Evolutionary conservation across 176 grass and related monocot species (phyloP), one percentile per base, ranked within the genome.

Genomic region (Oryza brachyantha): DNA sequence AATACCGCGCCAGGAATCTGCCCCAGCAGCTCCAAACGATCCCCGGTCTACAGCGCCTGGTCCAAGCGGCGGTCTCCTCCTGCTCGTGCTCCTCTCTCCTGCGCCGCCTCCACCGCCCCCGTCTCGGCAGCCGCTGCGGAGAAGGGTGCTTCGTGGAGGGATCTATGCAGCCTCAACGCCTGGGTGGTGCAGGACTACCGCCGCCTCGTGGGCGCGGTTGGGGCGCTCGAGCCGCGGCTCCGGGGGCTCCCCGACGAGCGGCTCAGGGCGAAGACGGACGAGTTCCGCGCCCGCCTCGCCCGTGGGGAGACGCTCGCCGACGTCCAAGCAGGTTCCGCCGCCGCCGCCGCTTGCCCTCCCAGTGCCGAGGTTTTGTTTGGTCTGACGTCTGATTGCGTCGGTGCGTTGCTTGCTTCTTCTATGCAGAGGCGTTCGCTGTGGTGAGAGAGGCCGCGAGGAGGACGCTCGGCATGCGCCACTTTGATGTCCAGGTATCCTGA

Each of bases 171-270:
- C 76, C 79, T 97, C 79, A 94, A 97, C 76, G 80, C 80, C 17
- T 94, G 95, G 95, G 92, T 97, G 67, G 95, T 97, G 19, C 73
- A 80, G 0, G 89, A 97, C 78, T 97, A 97, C 80, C 46, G 75
- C 83, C 81, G 95, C 69, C 95, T 94, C 37, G 95, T 97, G 40
- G 70, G 35, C 70, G 68, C 87, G 36, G 89, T 97, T 32, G 88
- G 79, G 78, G 81, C 76, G 65, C 64, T 90, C n/a, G 95, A 97
- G 70, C 73, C 76, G 42, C 64, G 22, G 45, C 89, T 94, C 64
- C 76, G 66, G 75, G 86, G 89, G 83, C 89, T 97, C 54, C 88
- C 89, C 48, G 95, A 97, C 68, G 87, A 97, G 73, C 89, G 94
- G 92, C 78, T 97, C 40, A 97, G 84, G 83, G 85, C 57, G 28